Evolutionary conservation across 1,284 basidiomycete species (phyloP), one percentile per base, ranked within the genome.

Genomic region (Cerrena zonata): DNA sequence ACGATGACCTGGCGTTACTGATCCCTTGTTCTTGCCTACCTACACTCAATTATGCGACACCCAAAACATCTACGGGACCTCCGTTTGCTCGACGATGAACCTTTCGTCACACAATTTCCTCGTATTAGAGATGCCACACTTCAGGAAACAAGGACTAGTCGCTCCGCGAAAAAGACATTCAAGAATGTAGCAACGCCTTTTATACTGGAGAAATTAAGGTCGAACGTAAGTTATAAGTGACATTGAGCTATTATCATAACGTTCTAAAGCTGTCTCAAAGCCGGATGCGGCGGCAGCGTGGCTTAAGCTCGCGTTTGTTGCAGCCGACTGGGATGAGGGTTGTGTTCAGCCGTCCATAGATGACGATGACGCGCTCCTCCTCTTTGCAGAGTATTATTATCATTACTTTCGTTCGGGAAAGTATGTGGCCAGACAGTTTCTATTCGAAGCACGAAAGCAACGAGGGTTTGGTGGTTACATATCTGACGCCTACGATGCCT

Each of bases 341-440:
- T 25, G 18, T 10, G 7, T 15, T 15, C 30, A 34, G 30, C 30
- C 30, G 7, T 34, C 30, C 15, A 15, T 15, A 7, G 7, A 15
- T 15, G 23, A 39, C 18, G 21, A 47, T 12, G 41, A 46, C 15
- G 38, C 50, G 11, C 37, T 53, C 19, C 25, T 56, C 3, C 22
- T 64, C 3, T 67, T 66, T 52, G 53, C 63, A 41, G 50, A 52
- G 22, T 64, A 63, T 51, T 65, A 62, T 51, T 69, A 65, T 61
- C 38, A 49, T 15, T 49, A 62, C 10, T 56, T 42, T n/a, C 13
- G 22, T 2, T 13, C n/a, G n/a, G 7, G 2, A n/a, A 27, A 11
- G 12, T 4, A 19, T 5, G 24, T 49, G 4, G 51, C 51, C 1
- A 12, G 27, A 12, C 7, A 22, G 5, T 40, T 39, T 25, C 30